Evolutionary conservation across 139 green algal species (phyloP), one percentile per base, ranked within the genome.

Genomic region (Picochlorum sp.): DNA sequence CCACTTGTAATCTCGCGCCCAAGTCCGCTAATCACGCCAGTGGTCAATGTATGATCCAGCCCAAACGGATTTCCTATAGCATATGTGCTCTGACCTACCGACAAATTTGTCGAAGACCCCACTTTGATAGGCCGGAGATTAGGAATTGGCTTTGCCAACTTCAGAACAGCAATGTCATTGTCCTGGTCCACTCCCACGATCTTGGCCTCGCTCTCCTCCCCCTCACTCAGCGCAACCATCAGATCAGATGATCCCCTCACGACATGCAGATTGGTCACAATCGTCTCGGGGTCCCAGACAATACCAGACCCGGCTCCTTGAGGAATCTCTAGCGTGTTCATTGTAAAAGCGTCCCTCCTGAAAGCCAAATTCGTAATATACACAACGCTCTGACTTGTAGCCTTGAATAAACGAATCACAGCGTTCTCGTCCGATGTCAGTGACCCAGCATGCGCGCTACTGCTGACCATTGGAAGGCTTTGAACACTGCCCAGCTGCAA

Each of bases 41-140:
- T 73, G 0, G 86, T 96, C 4, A 96, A 74, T 1, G 89, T 95
- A 68, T 92, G 85, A 63, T 94, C 84, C 38, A 95, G 70, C 6
- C 89, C 87, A 63, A 83, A 88, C 1, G 89, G 88, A 68, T 95
- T 95, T 50, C 87, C 89, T 49, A 96, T 94, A n/a, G 88, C 89
- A 74, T 81, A 96, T 45, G 89, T 81, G 16, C 41, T 57, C 67
- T 95, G 87, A 9, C 87, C 86, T 15, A 95, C 87, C 15, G 55
- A 30, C 4, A 92, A 56, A 57, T 88, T 81, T 0, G 54, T 20
- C 2, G 66, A 77, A 16, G 45, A 57, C n/a, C 76, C 79, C 6
- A 81, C 41, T 16, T 55, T 57, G 13, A 83, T 15, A 2, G 77
- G 77, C 2, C 65, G 45, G 54, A 76, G 41, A 28, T 51, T 62